Percentiles rank a stretch among this genome's conserved stretches.
Evolutionary conservation across 192 early-diverging fungal genomes (phyloP).

Genomic region (Podila horticola): DNA sequence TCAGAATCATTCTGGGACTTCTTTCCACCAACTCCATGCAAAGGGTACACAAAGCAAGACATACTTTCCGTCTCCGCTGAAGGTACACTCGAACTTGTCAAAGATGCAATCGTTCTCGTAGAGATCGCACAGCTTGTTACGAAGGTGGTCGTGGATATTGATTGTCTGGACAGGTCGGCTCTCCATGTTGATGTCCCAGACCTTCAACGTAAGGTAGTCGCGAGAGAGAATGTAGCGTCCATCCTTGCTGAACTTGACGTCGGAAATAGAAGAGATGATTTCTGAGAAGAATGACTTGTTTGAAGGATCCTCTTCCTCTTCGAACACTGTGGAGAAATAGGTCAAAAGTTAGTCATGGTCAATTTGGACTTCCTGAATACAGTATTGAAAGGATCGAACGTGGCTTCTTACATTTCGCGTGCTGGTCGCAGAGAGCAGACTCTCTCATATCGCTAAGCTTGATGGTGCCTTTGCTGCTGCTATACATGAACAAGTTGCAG

Average conservation of each 20-base stretch:
- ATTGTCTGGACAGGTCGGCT: constrained; percentile 93
- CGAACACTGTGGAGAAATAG: constrained; percentile 72
- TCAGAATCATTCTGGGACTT: too few species aligned
- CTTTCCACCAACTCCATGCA: constrained; percentile 1
- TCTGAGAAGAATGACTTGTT: constrained; percentile 99
- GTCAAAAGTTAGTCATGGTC: background rate
- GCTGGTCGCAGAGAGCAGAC: constrained; percentile 93
- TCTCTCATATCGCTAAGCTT: constrained; percentile 97
- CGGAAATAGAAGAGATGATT: constrained; percentile 98
- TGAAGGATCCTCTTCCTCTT: constrained; percentile 92
- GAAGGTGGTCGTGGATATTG: constrained; percentile 95
- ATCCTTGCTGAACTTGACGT: constrained; percentile 96
- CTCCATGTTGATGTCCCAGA: constrained; percentile 99
- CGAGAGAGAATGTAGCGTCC: constrained; percentile 97
- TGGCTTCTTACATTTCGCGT: constrained; percentile 81
- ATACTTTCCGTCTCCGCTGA: constrained; percentile 94
- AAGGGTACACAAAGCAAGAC: constrained; percentile 26
- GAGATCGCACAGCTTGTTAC: constrained; percentile 96
- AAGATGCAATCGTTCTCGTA: constrained; percentile 99
- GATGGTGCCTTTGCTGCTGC: constrained; percentile 98
- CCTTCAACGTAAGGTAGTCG: constrained; percentile 96
- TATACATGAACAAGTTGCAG: constrained; percentile 99
- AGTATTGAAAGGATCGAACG: too few species aligned
- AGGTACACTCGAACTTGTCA: constrained; percentile 99
- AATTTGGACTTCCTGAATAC: background rate